phyloP scores from a whole-genome alignment of 768 basidiomycete genomes.

The Suillus discolor region DNA sequence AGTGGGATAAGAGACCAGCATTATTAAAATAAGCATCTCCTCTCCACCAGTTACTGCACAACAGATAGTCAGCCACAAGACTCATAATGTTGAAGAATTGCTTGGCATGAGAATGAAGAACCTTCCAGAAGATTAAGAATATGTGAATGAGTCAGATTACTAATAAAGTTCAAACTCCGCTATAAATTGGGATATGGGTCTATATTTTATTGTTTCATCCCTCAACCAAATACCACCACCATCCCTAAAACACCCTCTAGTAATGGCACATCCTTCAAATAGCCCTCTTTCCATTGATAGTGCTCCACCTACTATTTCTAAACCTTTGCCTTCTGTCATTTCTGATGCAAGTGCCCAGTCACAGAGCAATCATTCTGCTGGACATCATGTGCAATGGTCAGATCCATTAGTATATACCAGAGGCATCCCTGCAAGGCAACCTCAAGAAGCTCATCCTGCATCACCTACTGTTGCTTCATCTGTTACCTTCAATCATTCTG shows the following conservation, averaged over 20 bases:
- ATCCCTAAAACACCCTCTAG: not conserved
- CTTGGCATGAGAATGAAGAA: slow-evolving; percentile 2
- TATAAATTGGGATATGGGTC: not conserved
- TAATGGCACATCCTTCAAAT: not conserved
- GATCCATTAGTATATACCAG: slow-evolving; percentile 2
- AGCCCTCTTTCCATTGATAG: not conserved
- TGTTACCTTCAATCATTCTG: not conserved
- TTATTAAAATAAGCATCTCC: not conserved
- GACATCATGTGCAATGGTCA: slow-evolving; percentile 10
- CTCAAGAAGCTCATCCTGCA: not conserved
- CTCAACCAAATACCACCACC: not conserved
- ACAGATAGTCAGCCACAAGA: not conserved
- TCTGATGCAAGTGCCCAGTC: not conserved
- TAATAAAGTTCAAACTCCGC: slow-evolving; percentile 5
- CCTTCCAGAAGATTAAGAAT: not conserved
- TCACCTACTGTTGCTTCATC: not conserved
- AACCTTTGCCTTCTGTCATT: not conserved
- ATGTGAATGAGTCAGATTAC: not conserved
- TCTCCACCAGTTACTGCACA: not conserved
- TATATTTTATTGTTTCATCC: not conserved
- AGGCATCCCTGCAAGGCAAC: slow-evolving; percentile 4
- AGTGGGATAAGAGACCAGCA: not conserved
- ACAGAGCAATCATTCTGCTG: not conserved
- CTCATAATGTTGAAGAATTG: not conserved
- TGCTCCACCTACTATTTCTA: not conserved